Evolutionary conservation across 2,329 filamentous ascomycete genomes (phyloP), one percentile per base, ranked within the genome.

Genomic region (Fusarium newnesense): DNA sequence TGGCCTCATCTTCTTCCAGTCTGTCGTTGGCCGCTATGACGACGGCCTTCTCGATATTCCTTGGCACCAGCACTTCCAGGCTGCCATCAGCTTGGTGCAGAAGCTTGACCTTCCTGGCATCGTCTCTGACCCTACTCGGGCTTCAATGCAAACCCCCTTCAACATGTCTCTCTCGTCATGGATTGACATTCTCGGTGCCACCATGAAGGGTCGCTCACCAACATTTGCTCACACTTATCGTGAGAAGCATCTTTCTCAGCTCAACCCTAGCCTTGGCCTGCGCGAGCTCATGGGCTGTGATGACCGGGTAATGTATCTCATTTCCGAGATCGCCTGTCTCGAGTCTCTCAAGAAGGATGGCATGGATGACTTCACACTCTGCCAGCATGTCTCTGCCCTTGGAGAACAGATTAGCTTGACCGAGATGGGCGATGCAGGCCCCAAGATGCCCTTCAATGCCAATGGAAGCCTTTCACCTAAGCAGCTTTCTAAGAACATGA

Each of bases 1-100:
- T 9, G 95, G 94, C 58, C 95, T 98, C 90, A 97, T 98, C 81
- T 96, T 97, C 85, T 97, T 98, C 85, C 94, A 97, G 80, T 96
- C 93, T 84, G 92, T 94, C 32, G 96, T 98, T 73, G 96, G 96
- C 60, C 90, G 94, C 77, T 91, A 93, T 40, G 93, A 96, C 77
- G 94, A 98, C 80, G 89, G 89, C 52, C 90, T 98, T 30, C 93
- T 94, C 21, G 95, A 98, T 80, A 97, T 98, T 76, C 92, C 95
- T 28, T 99, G 96, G 96, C 94, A 96, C 84, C 94, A 97, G 81
- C 96, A 99, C 85, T 98, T 98, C 85, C 93, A 97, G 81, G 95
- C 95, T 7, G 96, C 93, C 26, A 92, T 93, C 75, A 95, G 91
- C 76, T 88, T 98, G 60, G 93, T 97, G 30, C 90, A 93, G 80